These are phyloP conservation scores for Phytophthora tubulina DNA, from an alignment of 352 stramenopile species.

Conservation along the genomic window DNA sequence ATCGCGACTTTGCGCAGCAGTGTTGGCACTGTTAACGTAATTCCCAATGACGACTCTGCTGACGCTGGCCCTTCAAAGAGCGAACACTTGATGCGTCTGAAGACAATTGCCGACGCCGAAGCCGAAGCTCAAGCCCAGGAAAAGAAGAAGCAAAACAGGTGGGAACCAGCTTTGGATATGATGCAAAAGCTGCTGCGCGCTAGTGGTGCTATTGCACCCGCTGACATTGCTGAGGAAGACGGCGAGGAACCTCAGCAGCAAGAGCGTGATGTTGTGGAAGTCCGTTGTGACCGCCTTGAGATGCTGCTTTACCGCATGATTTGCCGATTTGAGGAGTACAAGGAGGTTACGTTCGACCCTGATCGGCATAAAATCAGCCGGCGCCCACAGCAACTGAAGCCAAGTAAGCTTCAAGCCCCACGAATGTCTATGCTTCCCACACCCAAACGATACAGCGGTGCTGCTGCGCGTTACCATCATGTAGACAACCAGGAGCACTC, in stretches of 20 bases:
- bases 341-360: conserved; percentile 67
- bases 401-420: conserved; percentile 51
- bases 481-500: conserved; percentile 56
- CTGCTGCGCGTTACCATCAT: conserved; percentile 43
- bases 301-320: conserved; percentile 91
- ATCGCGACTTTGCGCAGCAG: conserved; percentile 51
- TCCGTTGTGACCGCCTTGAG: conserved; percentile 76
- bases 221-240: conserved; percentile 50
- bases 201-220: conserved; percentile 58
- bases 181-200: conserved; percentile 80
- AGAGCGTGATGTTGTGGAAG: conserved; percentile 53
- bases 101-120: conserved; percentile 39
- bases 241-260: conserved; percentile 35
- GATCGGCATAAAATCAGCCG: conserved; percentile 42
- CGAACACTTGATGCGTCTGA: conserved; percentile 36
- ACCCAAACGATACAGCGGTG: conserved; percentile 56
- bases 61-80: conserved; percentile 31
- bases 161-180: conserved; percentile 82
- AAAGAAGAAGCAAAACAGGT: conserved; percentile 66
- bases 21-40: conserved; percentile 10
- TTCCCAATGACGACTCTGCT: conserved; percentile 21
- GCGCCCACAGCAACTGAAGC: conserved; percentile 32
- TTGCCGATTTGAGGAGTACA: conserved; percentile 87
- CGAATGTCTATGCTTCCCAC: conserved; percentile 52
- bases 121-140: conserved; percentile 37